phyloP scores from a whole-genome alignment of 768 basidiomycete species.

The Boletus vermiculosoides region DNA sequence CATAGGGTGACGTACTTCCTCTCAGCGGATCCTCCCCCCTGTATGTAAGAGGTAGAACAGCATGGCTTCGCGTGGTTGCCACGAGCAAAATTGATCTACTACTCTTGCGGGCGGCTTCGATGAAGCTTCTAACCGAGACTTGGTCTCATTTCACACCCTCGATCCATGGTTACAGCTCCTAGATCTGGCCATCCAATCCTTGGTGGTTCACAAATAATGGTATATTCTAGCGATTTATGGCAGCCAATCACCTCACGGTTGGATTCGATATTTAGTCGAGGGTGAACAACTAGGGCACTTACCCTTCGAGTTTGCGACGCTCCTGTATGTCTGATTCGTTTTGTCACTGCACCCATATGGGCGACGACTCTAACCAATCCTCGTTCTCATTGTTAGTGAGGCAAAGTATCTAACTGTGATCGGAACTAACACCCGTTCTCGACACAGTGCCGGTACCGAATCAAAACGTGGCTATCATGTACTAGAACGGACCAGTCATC shows the following conservation, averaged over 20 bases:
- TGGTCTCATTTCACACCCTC: not conserved
- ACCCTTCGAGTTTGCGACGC: not conserved
- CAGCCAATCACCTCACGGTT: constrained; percentile 10
- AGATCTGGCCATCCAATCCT: constrained; percentile 6
- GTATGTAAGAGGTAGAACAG: constrained; percentile 15
- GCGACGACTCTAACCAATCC: not conserved
- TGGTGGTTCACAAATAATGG: not conserved
- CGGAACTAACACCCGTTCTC: constrained; percentile 6
- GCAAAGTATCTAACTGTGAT: not conserved
- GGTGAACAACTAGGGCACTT: not conserved
- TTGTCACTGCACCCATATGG: not conserved
- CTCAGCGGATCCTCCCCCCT: not conserved
- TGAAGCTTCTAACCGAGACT: not conserved
- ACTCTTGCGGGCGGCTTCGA: not conserved
- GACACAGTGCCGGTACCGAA: constrained; percentile 4
- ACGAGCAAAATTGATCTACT: constrained; percentile 8
- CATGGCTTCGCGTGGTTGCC: constrained; percentile 20
- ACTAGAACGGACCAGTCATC: not conserved
- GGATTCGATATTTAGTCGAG: constrained; percentile 9
- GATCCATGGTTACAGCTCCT: not conserved
- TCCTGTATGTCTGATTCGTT: constrained; percentile 8
- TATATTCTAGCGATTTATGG: constrained; percentile 4
- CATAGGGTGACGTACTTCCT: not conserved
- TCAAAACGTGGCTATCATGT: not conserved
- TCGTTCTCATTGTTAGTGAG: constrained; percentile 13